A percentile compares a stretch with the other conserved stretches of the same genome.
phyloP scores from a whole-genome alignment of 495 filamentous ascomycete genomes.

The Neurospora sp. region DNA sequence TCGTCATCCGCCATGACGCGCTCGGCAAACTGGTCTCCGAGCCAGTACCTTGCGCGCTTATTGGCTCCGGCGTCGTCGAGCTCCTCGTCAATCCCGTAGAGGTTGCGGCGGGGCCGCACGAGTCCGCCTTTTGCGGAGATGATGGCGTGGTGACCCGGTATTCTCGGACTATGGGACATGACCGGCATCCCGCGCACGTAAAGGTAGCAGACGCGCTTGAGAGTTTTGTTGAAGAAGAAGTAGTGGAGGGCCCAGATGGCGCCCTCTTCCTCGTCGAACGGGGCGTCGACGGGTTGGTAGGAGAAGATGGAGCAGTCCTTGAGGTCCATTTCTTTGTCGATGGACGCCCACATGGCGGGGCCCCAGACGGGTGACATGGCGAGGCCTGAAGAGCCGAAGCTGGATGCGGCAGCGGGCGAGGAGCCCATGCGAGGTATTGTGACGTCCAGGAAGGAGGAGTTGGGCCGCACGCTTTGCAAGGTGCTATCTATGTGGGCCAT shows the following conservation, averaged over 20 bases:
- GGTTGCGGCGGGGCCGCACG: background rate
- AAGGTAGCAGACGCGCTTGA: conserved; percentile 91
- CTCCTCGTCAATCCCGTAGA: background rate
- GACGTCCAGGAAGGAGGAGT: conserved; percentile 16
- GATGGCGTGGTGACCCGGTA: conserved; percentile 13
- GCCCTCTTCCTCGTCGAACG: conserved; percentile 79
- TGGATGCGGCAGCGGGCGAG: conserved; percentile 18
- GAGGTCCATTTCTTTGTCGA: conserved; percentile 87
- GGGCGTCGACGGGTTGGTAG: conserved; percentile 75
- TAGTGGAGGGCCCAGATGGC: conserved; percentile 93
- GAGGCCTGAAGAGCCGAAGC: conserved; percentile 15
- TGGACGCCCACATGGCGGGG: conserved; percentile 76
- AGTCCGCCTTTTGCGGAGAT: conserved; percentile 1
- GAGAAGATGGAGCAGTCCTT: conserved; percentile 76
- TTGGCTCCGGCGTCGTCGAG: conserved; percentile 37
- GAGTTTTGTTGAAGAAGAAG: conserved; percentile 91
- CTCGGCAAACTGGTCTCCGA: conserved; percentile 52
- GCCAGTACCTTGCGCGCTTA: conserved; percentile 77
- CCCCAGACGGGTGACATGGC: conserved; percentile 51
- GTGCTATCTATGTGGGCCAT: conserved; percentile 81
- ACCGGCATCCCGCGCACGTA: conserved; percentile 80
- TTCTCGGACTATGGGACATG: conserved; percentile 56
- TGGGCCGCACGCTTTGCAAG: conserved; percentile 70
- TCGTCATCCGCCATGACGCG: conserved; percentile 32
- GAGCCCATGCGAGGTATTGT: conserved; percentile 11